A percentile compares a stretch with the other conserved stretches of the same genome.
phyloP scores from a whole-genome alignment of 176 grass and related monocot genomes.

The Rhipidocladum racemiflorum region DNA sequence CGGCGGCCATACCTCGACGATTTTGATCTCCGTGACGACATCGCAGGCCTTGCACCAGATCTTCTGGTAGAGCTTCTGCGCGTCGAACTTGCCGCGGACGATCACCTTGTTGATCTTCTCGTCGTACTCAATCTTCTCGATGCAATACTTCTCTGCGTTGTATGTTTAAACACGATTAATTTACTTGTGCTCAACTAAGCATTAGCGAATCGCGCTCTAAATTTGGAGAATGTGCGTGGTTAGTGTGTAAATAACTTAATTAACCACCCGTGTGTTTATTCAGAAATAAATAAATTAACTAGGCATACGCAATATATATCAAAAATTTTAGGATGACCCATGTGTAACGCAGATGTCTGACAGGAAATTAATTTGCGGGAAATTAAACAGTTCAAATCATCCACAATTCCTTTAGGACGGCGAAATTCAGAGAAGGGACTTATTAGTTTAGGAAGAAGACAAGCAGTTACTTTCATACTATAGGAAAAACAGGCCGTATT shows the following conservation, averaged over 20 bases:
- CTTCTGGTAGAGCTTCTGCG: constrained; percentile 3
- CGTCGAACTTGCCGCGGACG: constrained; percentile 31
- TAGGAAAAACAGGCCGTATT: background rate
- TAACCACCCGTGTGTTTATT: background rate
- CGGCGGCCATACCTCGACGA: background rate
- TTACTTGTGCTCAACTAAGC: background rate
- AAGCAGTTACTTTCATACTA: background rate
- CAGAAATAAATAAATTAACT: background rate
- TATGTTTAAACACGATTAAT: background rate
- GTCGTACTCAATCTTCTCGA: constrained; percentile 42
- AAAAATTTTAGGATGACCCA: no score
- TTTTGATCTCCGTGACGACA: background rate
- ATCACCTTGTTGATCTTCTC: constrained; percentile 24
- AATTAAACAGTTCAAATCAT: no score
- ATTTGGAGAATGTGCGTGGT: background rate
- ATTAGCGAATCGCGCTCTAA: background rate
- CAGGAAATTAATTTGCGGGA: background rate
- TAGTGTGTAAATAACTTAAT: background rate
- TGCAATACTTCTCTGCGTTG: constrained; percentile 23
- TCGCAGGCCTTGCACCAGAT: constrained; percentile 22
- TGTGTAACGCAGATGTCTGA: no score
- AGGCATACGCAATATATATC: background rate
- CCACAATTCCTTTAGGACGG: no score
- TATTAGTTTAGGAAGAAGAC: background rate
- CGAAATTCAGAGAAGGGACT: background rate